Conservation (phyloP, 257 asterid species). For the Solanum sejunctum region DNA sequence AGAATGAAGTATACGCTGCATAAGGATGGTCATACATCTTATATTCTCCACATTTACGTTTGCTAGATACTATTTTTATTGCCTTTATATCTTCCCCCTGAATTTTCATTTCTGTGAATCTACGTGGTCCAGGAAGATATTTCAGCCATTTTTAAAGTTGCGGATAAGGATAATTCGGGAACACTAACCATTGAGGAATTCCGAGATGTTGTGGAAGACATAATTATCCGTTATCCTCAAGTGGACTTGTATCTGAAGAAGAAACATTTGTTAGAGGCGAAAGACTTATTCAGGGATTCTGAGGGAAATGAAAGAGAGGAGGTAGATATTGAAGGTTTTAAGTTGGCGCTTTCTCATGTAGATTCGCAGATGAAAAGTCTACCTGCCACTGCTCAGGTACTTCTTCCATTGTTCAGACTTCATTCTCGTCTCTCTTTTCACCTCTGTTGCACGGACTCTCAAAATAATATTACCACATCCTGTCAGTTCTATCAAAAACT, state of each 20-base stretch:
- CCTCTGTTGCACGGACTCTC: not conserved
- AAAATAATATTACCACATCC: not conserved
- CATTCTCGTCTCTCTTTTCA: not conserved
- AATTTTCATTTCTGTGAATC: not conserved
- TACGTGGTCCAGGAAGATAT: constrained; percentile 51
- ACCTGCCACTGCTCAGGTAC: constrained; percentile 98
- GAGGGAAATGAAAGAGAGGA: constrained; percentile 62
- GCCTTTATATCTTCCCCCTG: not conserved
- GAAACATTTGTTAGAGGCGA: constrained; percentile 34
- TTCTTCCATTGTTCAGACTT: not conserved
- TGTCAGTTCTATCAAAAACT: not conserved
- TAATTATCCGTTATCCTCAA: constrained; percentile 88
- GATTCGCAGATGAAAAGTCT: constrained; percentile 88
- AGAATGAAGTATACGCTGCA: not conserved
- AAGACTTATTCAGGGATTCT: constrained; percentile 54
- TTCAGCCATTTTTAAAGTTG: constrained; percentile 60
- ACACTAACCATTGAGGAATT: constrained; percentile 71
- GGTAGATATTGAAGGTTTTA: constrained; percentile 73
- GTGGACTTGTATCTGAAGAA: constrained; percentile 59
- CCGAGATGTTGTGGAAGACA: constrained; percentile 65
- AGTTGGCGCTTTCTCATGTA: constrained; percentile 68
- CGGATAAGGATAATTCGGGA: constrained; percentile 80
- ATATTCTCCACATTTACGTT: not conserved
- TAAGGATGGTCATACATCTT: not conserved
- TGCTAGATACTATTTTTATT: not conserved